Conservation (phyloP, 805 yeast genomes). For the Candida sphagnicola region DNA sequence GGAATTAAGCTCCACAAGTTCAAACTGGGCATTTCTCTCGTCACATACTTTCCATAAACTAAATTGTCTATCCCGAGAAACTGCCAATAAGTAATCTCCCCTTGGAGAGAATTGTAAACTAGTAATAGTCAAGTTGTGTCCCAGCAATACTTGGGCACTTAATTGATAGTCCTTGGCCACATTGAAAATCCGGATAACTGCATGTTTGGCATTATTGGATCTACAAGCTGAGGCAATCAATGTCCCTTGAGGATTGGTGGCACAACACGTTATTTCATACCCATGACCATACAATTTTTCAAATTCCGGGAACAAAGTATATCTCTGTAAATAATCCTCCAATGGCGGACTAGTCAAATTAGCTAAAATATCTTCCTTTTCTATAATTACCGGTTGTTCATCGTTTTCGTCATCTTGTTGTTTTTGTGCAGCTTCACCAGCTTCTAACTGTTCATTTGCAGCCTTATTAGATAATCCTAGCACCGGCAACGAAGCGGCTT, state of each 20-base stretch:
- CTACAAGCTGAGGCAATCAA: constrained; percentile 87
- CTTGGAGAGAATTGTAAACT: constrained; percentile 72
- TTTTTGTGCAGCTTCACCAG: constrained; percentile 32
- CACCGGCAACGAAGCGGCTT: constrained; percentile 87
- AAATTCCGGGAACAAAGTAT: constrained; percentile 90
- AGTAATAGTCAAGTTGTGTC: constrained; percentile 84
- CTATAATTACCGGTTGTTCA: constrained; percentile 19
- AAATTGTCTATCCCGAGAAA: constrained; percentile 86
- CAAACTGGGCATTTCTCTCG: constrained; percentile 23
- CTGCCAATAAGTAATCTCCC: constrained; percentile 62
- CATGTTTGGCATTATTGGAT: constrained; percentile 80
- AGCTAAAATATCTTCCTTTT: constrained; percentile 44
- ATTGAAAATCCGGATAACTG: constrained; percentile 76
- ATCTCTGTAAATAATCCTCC: constrained; percentile 89
- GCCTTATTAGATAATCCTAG: constrained; percentile 92
- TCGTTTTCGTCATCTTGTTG: constrained; percentile 38
- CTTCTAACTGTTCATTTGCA: constrained; percentile 45
- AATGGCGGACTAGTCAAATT: constrained; percentile 61
- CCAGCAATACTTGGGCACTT: constrained; percentile 41
- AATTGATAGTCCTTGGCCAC: constrained; percentile 54
- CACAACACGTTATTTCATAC: constrained; percentile 82
- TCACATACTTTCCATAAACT: constrained; percentile 60
- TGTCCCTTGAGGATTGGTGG: constrained; percentile 57
- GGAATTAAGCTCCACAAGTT: constrained; percentile 43
- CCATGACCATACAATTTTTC: constrained; percentile 98